A percentile compares a stretch with the other conserved stretches of the same genome.
phyloP scores from a whole-genome alignment of 2,329 filamentous ascomycete species.

The Talaromyces sp. region DNA sequence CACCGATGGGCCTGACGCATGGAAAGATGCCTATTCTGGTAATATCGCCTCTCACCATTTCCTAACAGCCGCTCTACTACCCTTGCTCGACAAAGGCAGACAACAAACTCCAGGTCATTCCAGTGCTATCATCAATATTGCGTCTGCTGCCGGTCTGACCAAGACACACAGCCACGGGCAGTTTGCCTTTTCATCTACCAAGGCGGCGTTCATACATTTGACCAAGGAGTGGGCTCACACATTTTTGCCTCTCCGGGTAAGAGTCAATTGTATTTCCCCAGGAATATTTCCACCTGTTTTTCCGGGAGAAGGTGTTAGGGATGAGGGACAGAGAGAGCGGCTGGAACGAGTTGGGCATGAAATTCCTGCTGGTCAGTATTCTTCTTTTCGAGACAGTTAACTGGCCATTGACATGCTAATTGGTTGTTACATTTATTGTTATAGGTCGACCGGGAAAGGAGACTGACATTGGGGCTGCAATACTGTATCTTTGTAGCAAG shows the following conservation, averaged over 20 bases:
- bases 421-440: neutral
- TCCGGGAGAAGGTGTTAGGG: slow-evolving; percentile 47
- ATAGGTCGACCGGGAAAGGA: slow-evolving; percentile 49
- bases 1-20: slow-evolving; percentile 32
- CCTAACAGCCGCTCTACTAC: slow-evolving; percentile 52
- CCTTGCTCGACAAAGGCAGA: slow-evolving; percentile 48
- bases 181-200: slow-evolving; percentile 49
- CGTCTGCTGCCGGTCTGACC: slow-evolving; percentile 48
- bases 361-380: slow-evolving; percentile 42
- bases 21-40: slow-evolving; percentile 52
- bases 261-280: slow-evolving; percentile 51
- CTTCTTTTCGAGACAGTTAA: neutral
- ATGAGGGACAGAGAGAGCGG: slow-evolving; percentile 51
- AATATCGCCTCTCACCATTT: slow-evolving; percentile 47
- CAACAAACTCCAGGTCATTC: slow-evolving; percentile 45
- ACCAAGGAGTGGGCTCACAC: slow-evolving; percentile 53
- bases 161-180: slow-evolving; percentile 50
- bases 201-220: slow-evolving; percentile 49
- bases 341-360: slow-evolving; percentile 49
- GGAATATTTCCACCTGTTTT: slow-evolving; percentile 57
- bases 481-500: slow-evolving; percentile 47
- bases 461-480: slow-evolving; percentile 54
- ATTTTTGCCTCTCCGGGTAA: slow-evolving; percentile 54
- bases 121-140: slow-evolving; percentile 51
- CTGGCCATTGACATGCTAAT: neutral